phyloP scores from a whole-genome alignment of 495 filamentous ascomycete species.

The Xylaria nigripes region DNA sequence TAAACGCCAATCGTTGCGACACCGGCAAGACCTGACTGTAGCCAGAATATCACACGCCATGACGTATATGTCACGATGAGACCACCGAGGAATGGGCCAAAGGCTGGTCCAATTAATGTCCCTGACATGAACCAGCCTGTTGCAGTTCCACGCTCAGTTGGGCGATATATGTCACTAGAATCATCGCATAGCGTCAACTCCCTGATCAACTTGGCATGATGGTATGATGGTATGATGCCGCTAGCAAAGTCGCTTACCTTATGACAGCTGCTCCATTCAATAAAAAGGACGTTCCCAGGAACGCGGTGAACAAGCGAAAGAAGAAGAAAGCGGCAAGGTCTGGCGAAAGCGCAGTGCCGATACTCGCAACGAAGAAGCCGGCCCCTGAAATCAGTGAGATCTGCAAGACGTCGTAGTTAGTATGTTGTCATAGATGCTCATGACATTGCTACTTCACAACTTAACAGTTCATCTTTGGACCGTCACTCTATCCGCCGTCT shows the following conservation, averaged over 20 bases:
- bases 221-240: neutral
- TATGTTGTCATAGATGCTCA: neutral
- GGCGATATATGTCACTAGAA: constrained; percentile 52
- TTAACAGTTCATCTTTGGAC: neutral
- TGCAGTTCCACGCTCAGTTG: constrained; percentile 58
- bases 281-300: constrained; percentile 63
- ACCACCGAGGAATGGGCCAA: constrained; percentile 59
- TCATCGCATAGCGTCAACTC: neutral
- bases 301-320: constrained; percentile 61
- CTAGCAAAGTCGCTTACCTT: constrained; percentile 20
- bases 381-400: constrained; percentile 48
- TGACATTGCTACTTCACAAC: neutral
- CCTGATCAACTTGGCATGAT: neutral
- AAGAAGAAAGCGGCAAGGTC: constrained; percentile 60
- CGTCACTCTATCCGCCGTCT: neutral
- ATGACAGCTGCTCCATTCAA: constrained; percentile 57
- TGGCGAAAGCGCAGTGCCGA: constrained; percentile 59
- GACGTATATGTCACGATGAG: constrained; percentile 62
- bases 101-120: constrained; percentile 60
- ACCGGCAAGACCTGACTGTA: constrained; percentile 57
- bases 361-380: constrained; percentile 54
- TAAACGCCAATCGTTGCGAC: constrained; percentile 50
- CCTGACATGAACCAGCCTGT: constrained; percentile 63
- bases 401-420: constrained; percentile 23
- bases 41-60: constrained; percentile 67